A percentile compares a stretch with the other conserved stretches of the same genome.
phyloP scores from a whole-genome alignment of 495 filamentous ascomycete species.

The Friedmanniomyces simplex region DNA sequence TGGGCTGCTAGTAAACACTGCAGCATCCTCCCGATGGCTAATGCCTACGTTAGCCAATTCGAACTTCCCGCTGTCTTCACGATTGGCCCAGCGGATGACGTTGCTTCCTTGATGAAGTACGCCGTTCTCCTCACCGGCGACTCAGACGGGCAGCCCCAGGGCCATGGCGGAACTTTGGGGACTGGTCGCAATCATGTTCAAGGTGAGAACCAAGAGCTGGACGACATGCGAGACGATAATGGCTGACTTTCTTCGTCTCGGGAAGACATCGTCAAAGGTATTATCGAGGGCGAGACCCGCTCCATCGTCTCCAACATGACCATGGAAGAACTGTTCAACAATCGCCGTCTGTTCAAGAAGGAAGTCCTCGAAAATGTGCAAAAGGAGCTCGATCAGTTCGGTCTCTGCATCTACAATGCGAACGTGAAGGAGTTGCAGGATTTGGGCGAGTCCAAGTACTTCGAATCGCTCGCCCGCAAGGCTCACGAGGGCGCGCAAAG shows the following conservation, averaged over 20 bases:
- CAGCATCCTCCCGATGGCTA: too few species aligned
- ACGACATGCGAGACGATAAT: too few species aligned
- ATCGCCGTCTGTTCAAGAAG: constrained; percentile 68
- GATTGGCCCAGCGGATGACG: constrained; percentile 61
- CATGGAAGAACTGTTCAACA: constrained; percentile 79
- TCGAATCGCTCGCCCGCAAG: constrained; percentile 65
- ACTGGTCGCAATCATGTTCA: constrained; percentile 55
- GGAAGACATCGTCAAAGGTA: constrained; percentile 67
- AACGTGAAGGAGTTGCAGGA: constrained; percentile 80
- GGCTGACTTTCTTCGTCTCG: too few species aligned
- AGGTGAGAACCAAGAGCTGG: not conserved
- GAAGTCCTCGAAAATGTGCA: constrained; percentile 71
- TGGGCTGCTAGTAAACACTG: too few species aligned
- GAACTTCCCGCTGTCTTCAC: constrained; percentile 74
- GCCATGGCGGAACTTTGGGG: constrained; percentile 26
- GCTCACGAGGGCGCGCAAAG: constrained; percentile 75
- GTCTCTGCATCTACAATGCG: constrained; percentile 50
- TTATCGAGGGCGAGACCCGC: constrained; percentile 78
- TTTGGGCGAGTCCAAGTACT: constrained; percentile 65
- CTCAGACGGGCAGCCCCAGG: constrained; percentile 33
- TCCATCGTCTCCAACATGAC: constrained; percentile 70
- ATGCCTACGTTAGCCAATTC: too few species aligned
- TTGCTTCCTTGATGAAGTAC: constrained; percentile 60
- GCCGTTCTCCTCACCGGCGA: constrained; percentile 61
- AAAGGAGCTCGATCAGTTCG: constrained; percentile 38